phyloP scores from a whole-genome alignment of 164 flowering plant species.

The Annona squamosa region DNA sequence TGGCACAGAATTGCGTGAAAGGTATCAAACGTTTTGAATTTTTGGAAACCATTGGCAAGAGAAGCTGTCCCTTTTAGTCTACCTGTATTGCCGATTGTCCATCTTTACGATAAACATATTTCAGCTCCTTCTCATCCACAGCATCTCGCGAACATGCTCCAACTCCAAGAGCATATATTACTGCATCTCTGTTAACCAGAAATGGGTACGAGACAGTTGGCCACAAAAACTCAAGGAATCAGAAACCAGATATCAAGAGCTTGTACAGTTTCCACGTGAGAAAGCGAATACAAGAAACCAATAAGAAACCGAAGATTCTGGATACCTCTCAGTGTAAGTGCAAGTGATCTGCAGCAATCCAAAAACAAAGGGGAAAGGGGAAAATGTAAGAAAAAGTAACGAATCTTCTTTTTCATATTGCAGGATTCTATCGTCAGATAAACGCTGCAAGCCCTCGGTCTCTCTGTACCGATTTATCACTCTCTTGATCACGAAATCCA shows the following conservation, averaged over 20 bases:
- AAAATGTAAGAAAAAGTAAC: background rate
- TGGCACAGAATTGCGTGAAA: too few relatives aligned
- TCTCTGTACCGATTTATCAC: too few relatives aligned
- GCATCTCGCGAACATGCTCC: conserved; percentile 82
- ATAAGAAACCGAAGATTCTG: background rate
- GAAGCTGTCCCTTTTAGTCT: background rate
- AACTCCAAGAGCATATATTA: conserved; percentile 82
- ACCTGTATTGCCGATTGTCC: conserved; percentile 73
- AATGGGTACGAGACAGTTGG: background rate
- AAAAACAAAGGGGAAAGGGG: background rate
- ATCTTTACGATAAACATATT: conserved; percentile 70
- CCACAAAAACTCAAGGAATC: background rate
- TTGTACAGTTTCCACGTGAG: background rate
- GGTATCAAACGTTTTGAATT: too few relatives aligned
- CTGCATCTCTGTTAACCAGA: conserved; percentile 58
- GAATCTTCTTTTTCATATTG: background rate
- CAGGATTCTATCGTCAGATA: too few relatives aligned
- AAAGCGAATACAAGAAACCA: background rate
- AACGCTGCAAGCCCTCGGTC: too few relatives aligned
- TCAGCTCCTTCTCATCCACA: conserved; percentile 71
- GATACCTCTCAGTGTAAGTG: conserved; percentile 60
- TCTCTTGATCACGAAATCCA: too few relatives aligned
- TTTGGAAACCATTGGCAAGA: too few relatives aligned
- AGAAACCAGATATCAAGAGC: background rate
- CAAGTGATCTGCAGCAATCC: conserved; percentile 32